These are phyloP conservation scores for Trichomonascaceae sp. DNA, from an alignment of 1,139 yeast genomes.

Conservation along the genomic window DNA sequence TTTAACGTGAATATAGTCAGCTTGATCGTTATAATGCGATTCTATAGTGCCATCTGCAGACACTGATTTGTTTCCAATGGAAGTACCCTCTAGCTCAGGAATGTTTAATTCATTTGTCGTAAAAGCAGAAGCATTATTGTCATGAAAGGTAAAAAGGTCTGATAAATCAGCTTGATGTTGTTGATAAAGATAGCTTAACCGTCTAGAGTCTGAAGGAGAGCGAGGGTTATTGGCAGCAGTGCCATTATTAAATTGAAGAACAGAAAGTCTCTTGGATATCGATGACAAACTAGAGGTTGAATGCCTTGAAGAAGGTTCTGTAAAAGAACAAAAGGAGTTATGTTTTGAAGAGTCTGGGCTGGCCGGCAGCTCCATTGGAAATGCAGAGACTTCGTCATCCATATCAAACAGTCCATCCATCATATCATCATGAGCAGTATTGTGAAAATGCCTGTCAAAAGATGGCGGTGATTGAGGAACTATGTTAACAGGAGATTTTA, in stretches of 20 bases:
- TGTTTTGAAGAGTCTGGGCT: slow-evolving; percentile 6
- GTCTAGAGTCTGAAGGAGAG: not conserved
- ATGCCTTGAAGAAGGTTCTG: slow-evolving; percentile 8
- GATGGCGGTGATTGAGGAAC: slow-evolving; percentile 1
- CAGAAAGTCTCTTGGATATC: not conserved
- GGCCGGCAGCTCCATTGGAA: slow-evolving; percentile 7
- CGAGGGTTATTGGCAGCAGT: not conserved
- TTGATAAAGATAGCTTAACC: not conserved
- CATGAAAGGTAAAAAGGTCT: not conserved
- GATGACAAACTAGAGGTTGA: not conserved
- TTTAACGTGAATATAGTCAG: not conserved
- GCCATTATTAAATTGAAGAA: not conserved
- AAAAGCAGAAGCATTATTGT: not conserved
- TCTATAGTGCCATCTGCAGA: not conserved
- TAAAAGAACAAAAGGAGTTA: slow-evolving; percentile 8
- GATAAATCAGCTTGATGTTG: not conserved
- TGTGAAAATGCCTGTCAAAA: not conserved
- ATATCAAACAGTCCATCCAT: not conserved
- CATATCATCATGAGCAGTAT: slow-evolving; percentile 2
- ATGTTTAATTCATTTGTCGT: slow-evolving; percentile 4
- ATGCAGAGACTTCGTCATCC: slow-evolving; percentile 6
- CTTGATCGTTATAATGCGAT: not conserved
- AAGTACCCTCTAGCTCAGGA: slow-evolving; percentile 8
- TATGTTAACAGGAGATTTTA: slow-evolving; percentile 8
- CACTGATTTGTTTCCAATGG: slow-evolving; percentile 7